Percentiles rank a stretch among this genome's conserved stretches.
Evolutionary conservation across 129 eudicot genomes (phyloP).

Genomic region (Tagetes patula): DNA sequence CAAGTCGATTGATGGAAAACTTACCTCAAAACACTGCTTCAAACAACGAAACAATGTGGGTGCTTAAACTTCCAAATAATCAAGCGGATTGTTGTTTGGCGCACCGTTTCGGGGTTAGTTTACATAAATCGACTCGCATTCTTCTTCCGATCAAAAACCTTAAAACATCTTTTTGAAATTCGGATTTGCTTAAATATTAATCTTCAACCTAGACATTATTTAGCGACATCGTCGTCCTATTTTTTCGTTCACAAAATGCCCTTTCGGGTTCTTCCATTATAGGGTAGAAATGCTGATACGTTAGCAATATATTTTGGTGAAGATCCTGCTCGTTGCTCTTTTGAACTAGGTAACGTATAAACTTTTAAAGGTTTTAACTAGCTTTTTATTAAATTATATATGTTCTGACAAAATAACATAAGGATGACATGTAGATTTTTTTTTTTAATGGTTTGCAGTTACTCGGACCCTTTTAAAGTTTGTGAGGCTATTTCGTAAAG

Average conservation of each 20-base stretch:
- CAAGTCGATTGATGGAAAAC: too few species aligned
- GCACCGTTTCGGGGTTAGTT: too few species aligned
- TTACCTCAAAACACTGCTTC: too few species aligned
- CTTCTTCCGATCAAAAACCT: too few species aligned
- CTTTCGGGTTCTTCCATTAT: conserved; percentile 16
- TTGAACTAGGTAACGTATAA: conserved; percentile 75
- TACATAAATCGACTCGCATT: too few species aligned
- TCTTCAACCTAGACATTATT: conserved; percentile 4
- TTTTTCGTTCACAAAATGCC: not conserved
- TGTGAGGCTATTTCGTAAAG: conserved; percentile 84
- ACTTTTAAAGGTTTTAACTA: not conserved
- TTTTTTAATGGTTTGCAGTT: conserved; percentile 53
- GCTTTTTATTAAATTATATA: not conserved
- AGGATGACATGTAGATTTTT: not conserved
- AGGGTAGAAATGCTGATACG: conserved; percentile 98
- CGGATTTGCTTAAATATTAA: not conserved
- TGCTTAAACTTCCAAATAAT: too few species aligned
- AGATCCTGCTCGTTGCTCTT: conserved; percentile 92
- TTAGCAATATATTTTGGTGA: conserved; percentile 92
- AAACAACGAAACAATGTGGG: too few species aligned
- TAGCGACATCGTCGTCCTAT: not conserved
- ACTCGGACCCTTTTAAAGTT: conserved; percentile 81
- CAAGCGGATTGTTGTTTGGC: too few species aligned
- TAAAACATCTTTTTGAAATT: too few species aligned
- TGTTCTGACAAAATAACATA: not conserved